These are phyloP conservation scores for Cladophialophora exuberans DNA, from an alignment of 2,329 filamentous ascomycete genomes.

Conservation along the genomic window DNA sequence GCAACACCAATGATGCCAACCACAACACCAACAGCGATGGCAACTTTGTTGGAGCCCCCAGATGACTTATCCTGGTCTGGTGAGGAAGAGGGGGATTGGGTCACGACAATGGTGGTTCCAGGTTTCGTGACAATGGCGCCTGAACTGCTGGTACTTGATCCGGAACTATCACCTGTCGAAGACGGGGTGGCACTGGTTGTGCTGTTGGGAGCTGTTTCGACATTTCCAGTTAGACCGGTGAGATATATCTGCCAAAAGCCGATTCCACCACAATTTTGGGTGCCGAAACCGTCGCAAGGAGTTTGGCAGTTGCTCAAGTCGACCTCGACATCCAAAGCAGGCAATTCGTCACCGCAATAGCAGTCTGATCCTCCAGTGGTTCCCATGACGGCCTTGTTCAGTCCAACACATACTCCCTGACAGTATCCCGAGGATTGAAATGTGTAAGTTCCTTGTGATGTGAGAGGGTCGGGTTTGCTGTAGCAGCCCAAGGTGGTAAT, in stretches of 20 bases:
- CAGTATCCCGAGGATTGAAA: slow-evolving; percentile 62
- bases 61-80: slow-evolving; percentile 36
- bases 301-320: slow-evolving; percentile 65
- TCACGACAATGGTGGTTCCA: slow-evolving; percentile 42
- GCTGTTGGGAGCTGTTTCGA: slow-evolving; percentile 34
- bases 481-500: slow-evolving; percentile 45
- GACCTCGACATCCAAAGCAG: slow-evolving; percentile 59
- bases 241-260: slow-evolving; percentile 56
- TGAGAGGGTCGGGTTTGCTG: slow-evolving; percentile 50
- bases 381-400: slow-evolving; percentile 62
- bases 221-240: slow-evolving; percentile 51
- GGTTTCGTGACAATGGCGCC: slow-evolving; percentile 35
- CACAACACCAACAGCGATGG: slow-evolving; percentile 85
- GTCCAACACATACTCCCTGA: slow-evolving; percentile 53
- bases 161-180: too few species aligned
- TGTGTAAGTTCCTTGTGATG: slow-evolving; percentile 51
- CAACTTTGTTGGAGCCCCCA: slow-evolving; percentile 69
- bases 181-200: slow-evolving; percentile 36
- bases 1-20: slow-evolving; percentile 75
- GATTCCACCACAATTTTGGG: slow-evolving; percentile 69
- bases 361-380: slow-evolving; percentile 66
- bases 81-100: slow-evolving; percentile 39
- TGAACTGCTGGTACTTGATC: slow-evolving; percentile 44
- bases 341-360: slow-evolving; percentile 73
- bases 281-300: slow-evolving; percentile 65